Evolutionary conservation across 306 rosid species (phyloP), one percentile per base, ranked within the genome.

Genomic region (Malus asiatica): DNA sequence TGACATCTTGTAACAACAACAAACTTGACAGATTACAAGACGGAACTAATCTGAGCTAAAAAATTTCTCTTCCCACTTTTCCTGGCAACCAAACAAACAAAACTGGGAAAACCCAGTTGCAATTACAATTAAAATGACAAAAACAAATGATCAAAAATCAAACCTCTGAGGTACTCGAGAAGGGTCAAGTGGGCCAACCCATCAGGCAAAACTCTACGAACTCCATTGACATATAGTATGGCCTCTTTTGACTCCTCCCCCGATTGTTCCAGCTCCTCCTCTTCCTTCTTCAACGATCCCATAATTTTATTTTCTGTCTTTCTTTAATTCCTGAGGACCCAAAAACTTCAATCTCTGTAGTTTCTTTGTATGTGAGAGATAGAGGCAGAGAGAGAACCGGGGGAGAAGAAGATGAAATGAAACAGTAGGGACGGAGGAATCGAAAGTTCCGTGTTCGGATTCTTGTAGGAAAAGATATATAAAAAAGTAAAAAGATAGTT

Each of bases 141-240:
- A 68, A 44, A 29, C 4, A 32, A 57, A 9, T 12, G 9, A 42
- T 32, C 0, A 61, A 15, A 51, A 51, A 30, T 9, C 23, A 70
- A 76, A 90, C 99, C 99, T 90, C 97, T 88, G 68, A 95, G 97
- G 84, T 92, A 95, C 80, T 95, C 99, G 5, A 95, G 93, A 70
- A 90, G 92, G 30, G 96, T 92, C 51, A 92, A 79, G 82, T 95
- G 97, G 72, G 99, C 97, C 30, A 90, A 82, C 42, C 96, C 97
- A 82, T 95, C 89, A 44, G 96, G 88, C 61, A 95, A 80, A 12
- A 82, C 82, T 88, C 77, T 84, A 10, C 99, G 92, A 77, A 87
- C 71, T 59, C 97, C 96, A 42, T 92, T 95, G 5, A 92, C 93
- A 22, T 84, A 95, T 4, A 89, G 52, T 33, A 90, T 75, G 45